phyloP scores from a whole-genome alignment of 2,329 filamentous ascomycete genomes.

The Penicillium glabrum region DNA sequence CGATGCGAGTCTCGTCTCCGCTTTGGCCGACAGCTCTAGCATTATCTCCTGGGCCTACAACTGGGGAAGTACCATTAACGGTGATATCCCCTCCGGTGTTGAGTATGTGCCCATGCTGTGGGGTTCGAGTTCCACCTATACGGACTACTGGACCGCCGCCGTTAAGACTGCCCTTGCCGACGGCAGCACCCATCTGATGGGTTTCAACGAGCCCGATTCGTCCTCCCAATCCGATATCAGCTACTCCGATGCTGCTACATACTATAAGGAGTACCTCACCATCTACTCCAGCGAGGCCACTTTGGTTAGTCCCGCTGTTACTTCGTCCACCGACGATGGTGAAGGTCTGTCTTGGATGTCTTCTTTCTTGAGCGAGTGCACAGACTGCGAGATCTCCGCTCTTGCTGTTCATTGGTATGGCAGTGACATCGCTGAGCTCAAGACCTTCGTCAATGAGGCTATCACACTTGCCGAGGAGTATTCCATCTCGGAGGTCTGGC shows the following conservation, averaged over 20 bases:
- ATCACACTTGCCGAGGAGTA: conserved; percentile 33
- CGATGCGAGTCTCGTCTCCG: conserved; percentile 29
- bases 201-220: conserved; percentile 50
- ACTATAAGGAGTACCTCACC: conserved; percentile 41
- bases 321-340: conserved; percentile 31
- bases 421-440: conserved; percentile 31
- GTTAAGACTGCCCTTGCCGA: conserved; percentile 35
- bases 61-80: conserved; percentile 38
- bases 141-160: conserved; percentile 35
- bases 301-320: conserved; percentile 43
- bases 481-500: conserved; percentile 43
- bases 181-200: conserved; percentile 40
- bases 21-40: conserved; percentile 29
- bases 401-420: conserved; percentile 50
- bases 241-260: conserved; percentile 35
- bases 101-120: conserved; percentile 50
- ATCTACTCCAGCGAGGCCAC: conserved; percentile 36
- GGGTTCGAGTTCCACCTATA: conserved; percentile 40
- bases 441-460: conserved; percentile 37
- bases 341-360: conserved; percentile 43
- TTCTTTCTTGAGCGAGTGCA: conserved; percentile 34
- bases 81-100: conserved; percentile 31
- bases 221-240: conserved; percentile 39
- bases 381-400: conserved; percentile 40
- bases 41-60: conserved; percentile 47